Base-by-base conservation (phyloP, 805 yeast genomes). In the Wickerhamiella spandovensis region DNA sequence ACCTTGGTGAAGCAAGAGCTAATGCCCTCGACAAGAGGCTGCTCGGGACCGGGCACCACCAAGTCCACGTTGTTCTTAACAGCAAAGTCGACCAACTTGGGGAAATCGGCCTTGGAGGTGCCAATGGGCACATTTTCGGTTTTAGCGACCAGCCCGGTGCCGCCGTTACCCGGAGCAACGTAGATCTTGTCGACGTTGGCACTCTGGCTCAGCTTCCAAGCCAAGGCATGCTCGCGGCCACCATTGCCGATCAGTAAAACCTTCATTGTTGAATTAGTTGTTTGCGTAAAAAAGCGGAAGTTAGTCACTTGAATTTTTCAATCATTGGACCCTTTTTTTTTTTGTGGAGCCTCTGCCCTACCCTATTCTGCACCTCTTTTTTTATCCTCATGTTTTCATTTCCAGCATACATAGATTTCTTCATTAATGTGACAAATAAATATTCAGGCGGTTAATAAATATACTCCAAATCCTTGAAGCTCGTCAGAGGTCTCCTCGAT, bases 21-120 rank as follows among this genome's bases (percentile, higher is more conserved):
- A 54, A 92, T 79, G 48, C 99, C 99, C 61, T 92, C 97, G 30
- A 94, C 97, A 54, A 94, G 73, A 37, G 98, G 97, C 69, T 88
- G 95, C 69, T 92, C 99, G n/a, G 99, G 99, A 32, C 99, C 99
- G 37, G 98, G 97, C 43, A 92, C 73, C 5, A 87, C 97, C 51
- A 92, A 72, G 48, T 72, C 75, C 49, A 92, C 75, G 5, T 75
- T 59, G 50, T 89, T 71, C 25, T 76, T 76, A 15, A 72, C 64
- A 5, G 97, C 95, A 67, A 89, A 89, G 52, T 79, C 70, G 51
- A 79, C 85, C 54, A 92, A 74, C 30, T 70, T 68, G 1, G 73
- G 74, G 60, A 92, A 92, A 57, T 88, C 82, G n/a, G 67, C 69
- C 53, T 79, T 77, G 23, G 78, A 66, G 6, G 84, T 74, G 37